phyloP scores from a whole-genome alignment of 1,284 basidiomycete species.

The Trichosporon inkin region DNA sequence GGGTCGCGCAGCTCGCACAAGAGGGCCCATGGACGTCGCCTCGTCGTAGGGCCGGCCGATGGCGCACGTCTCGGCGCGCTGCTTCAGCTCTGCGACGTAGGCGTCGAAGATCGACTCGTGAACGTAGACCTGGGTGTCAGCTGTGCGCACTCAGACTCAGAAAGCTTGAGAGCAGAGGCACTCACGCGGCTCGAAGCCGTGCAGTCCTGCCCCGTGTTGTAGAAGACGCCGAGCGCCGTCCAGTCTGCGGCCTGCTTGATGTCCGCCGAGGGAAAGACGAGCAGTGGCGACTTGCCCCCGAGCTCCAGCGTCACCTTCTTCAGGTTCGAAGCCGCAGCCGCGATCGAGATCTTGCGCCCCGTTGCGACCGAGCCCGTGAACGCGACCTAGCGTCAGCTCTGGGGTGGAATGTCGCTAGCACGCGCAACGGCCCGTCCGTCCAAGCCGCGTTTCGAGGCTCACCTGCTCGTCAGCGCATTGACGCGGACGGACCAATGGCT shows the following conservation, averaged over 20 bases:
- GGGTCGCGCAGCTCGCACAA: conserved; percentile 83
- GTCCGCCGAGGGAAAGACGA: conserved; percentile 53
- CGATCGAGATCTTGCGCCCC: conserved; percentile 79
- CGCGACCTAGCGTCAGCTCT: conserved; percentile 56
- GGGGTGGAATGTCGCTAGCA: no score
- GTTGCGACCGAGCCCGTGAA: conserved; percentile 64
- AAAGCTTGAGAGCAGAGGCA: neutral
- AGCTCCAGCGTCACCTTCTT: conserved; percentile 62
- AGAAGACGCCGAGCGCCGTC: conserved; percentile 43
- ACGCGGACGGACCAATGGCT: neutral
- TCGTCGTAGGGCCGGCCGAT: conserved; percentile 73
- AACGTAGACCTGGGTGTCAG: conserved; percentile 60
- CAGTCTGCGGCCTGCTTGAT: conserved; percentile 68
- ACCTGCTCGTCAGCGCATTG: no score
- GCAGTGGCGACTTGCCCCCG: conserved; percentile 55
- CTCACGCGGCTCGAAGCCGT: conserved; percentile 65
- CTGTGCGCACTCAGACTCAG: conserved; percentile 61
- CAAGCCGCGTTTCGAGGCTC: no score
- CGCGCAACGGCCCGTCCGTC: no score
- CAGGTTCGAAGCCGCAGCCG: conserved; percentile 75
- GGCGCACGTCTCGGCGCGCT: conserved; percentile 64
- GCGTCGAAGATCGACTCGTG: conserved; percentile 77
- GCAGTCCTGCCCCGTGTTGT: conserved; percentile 40
- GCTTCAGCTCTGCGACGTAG: conserved; percentile 65
- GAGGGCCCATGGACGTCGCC: conserved; percentile 67